Conservation (phyloP, 495 filamentous ascomycete species). For the Neurospora sublineolata region DNA sequence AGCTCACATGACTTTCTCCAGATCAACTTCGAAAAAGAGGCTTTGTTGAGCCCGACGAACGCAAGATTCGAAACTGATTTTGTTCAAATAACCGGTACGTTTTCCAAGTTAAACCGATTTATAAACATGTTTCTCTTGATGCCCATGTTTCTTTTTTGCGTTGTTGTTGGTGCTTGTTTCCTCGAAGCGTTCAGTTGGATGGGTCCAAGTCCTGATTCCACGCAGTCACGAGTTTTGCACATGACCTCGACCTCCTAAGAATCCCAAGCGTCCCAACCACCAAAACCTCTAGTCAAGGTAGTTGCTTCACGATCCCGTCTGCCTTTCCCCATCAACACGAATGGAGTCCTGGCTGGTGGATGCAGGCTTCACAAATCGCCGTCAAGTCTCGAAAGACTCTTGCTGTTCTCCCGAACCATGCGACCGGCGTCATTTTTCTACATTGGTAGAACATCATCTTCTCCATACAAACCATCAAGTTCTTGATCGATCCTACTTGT, state of each 20-base stretch:
- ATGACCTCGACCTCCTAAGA: slow-evolving; percentile 24
- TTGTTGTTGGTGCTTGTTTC: background rate
- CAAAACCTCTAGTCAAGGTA: background rate
- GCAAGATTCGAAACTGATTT: slow-evolving; percentile 1
- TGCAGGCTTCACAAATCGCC: background rate
- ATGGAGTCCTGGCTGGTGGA: background rate
- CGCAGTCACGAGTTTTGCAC: slow-evolving; percentile 26
- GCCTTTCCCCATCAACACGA: background rate
- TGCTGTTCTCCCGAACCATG: background rate
- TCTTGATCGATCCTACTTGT: background rate
- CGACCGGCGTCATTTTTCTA: background rate
- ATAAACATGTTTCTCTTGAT: background rate
- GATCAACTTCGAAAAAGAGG: slow-evolving; percentile 10
- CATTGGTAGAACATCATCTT: background rate
- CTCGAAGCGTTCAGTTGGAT: background rate
- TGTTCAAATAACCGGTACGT: slow-evolving; percentile 13
- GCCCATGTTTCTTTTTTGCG: slow-evolving; percentile 1
- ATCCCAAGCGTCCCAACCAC: background rate
- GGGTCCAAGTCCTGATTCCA: slow-evolving; percentile 12
- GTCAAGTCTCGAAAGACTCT: background rate
- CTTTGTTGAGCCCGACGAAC: background rate
- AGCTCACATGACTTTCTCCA: slow-evolving; percentile 25
- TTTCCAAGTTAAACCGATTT: background rate
- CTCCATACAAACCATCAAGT: background rate
- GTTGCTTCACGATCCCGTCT: background rate